Base-by-base conservation (phyloP, 306 rosid genomes). In the Quillaja saponaria region DNA sequence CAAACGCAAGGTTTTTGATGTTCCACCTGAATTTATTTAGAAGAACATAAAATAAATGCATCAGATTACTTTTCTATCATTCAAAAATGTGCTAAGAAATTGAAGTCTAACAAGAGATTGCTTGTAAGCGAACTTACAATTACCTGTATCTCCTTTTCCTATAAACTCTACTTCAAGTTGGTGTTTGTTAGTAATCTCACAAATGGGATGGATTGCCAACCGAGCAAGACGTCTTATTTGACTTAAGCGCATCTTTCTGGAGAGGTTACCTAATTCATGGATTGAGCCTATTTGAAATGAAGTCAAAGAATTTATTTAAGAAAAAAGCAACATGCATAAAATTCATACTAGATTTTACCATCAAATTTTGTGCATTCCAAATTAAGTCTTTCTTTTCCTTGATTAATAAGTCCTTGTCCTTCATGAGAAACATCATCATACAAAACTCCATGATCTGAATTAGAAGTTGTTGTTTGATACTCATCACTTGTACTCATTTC, bases 151-250 rank as follows among this genome's bases (percentile, higher is more conserved):
- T 59, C 57, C 81, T 33, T 49, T 68, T 11, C 63, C 42, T 25
- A 58, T 41, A 67, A 76, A 67, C 17, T 67, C 80, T 20, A 75
- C 63, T 25, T 48, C 55, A 41, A 68, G 51, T 40, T 60, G 80
- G 8, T 39, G 15, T 57, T 37, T 58, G 40, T 46, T 55, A 66
- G 50, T 37, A 37, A 40, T 46, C 65, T 60, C 82, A 68, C 40
- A 62, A 34, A 47, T 59, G 8, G 61, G 28, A 66, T 44, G 63
- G 37, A 17, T 78, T 55, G 41, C 13, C 11, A 62, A 79, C 39
- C 91, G 70, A 0, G 96, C 95, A 64, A 90, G 76, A 39, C 66
- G 68, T 76, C 69, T 74, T 48, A 85, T 51, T 21, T 80, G 85
- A 72, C 64, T 85, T 61, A 87, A 72, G 3, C 94, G 85, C 69